Base-by-base conservation (phyloP, 2,329 filamentous ascomycete species). In the Diplocarpon rosae region DNA sequence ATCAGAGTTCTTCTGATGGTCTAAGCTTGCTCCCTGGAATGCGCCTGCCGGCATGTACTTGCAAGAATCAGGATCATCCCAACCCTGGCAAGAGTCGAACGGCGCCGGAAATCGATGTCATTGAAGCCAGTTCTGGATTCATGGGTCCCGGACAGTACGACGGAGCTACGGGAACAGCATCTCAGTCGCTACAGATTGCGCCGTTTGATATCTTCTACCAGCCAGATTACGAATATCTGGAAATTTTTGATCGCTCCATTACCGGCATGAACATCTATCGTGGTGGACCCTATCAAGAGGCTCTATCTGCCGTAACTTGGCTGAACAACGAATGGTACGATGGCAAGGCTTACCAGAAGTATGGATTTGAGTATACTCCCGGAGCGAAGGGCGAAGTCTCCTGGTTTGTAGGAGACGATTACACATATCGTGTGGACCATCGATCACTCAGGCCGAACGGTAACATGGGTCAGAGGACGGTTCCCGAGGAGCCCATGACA, bases 121-220 rank as follows among this genome's bases (percentile, higher is more conserved):
- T 85, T 34, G 81, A 85, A 68, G 81, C 76, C n/a, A 80, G 73
- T 53, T 75, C 55, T 33, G 58, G 49, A 2, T 58, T 56, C 33
- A 53, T 62, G 39, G 53, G 57, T 7, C 49, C 56, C 24, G 70
- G 72, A 32, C 65, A 66, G n/a, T 59, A 68, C 15, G 66, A 65
- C 28, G 68, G 67, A n/a, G 67, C 66, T 29, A 69, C 80, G 39
- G 80, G 80, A 37, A 66, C 69, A 15, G 80, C 76, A 1, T 83
- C 80, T 6, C 78, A 85, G 54, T 80, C 75, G 60, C 71, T 75
- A 56, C 79, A 84, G 56, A 69, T 78, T 46, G 81, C 80, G 1
- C 81, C 80, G 1, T 85, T 84, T 52, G 81, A 85, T 56, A 68
- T 80, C 37, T 82, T 75, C 69, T 85, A 82, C 56, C 74, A 77